Percentiles rank a stretch among this genome's conserved stretches.
These are phyloP conservation scores for Aspergillus fijiensis DNA, from an alignment of 2,329 filamentous ascomycete species.

Conservation along the genomic window DNA sequence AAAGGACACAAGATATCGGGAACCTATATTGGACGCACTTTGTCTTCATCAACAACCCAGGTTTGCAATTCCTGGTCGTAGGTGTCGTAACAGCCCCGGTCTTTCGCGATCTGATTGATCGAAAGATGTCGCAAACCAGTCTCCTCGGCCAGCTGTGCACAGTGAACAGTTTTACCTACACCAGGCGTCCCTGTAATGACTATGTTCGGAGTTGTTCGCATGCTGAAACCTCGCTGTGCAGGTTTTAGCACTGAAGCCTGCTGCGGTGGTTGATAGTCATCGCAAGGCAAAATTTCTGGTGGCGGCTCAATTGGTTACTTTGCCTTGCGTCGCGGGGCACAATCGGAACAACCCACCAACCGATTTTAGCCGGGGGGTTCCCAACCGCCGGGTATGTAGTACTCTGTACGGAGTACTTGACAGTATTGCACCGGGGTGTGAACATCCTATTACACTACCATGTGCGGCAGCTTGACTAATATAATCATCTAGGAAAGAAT, in stretches of 20 bases:
- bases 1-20: background rate
- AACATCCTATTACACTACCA: background rate
- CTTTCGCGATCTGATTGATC: conserved; percentile 89
- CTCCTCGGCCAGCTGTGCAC: conserved; percentile 73
- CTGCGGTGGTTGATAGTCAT: background rate
- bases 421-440: no score
- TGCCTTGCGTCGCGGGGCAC: background rate
- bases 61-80: conserved; percentile 82
- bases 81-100: conserved; percentile 80
- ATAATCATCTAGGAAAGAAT: background rate
- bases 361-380: background rate
- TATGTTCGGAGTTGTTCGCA: conserved; percentile 69
- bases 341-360: background rate
- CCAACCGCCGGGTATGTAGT: background rate
- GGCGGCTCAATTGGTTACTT: conserved; percentile 14
- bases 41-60: conserved; percentile 96
- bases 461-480: background rate
- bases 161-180: conserved; percentile 92
- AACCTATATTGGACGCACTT: conserved; percentile 55
- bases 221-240: conserved; percentile 18
- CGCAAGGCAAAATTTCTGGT: conserved; percentile 18
- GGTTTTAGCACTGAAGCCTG: background rate
- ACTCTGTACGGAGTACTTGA: no score
- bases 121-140: conserved; percentile 79
- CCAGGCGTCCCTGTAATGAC: conserved; percentile 94